Conservation (phyloP, 2,329 filamentous ascomycete genomes). For the Diplodia sapinea region DNA sequence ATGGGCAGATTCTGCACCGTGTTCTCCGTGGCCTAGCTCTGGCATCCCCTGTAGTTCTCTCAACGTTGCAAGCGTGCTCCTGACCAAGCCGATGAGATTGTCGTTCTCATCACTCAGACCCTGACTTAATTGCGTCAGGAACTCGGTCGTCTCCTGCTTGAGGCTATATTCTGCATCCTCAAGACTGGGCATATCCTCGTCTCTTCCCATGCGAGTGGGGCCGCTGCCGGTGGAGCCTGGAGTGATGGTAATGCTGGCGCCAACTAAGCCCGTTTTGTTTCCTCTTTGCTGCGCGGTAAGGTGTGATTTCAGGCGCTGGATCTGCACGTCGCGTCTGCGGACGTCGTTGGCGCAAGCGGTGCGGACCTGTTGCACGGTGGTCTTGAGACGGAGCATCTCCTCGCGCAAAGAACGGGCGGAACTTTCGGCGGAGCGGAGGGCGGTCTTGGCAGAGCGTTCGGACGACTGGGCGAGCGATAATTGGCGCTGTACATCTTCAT, state of each 20-base stretch:
- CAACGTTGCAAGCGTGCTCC: slow-evolving; percentile 72
- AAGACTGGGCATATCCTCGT: slow-evolving; percentile 57
- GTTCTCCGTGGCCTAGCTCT: slow-evolving; percentile 39
- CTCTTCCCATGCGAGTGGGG: slow-evolving; percentile 54
- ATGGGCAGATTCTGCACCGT: slow-evolving; percentile 35
- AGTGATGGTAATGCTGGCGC: slow-evolving; percentile 57
- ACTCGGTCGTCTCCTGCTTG: slow-evolving; percentile 86
- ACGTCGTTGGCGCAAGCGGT: slow-evolving; percentile 89
- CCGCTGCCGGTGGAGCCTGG: slow-evolving; percentile 42
- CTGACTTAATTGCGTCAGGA: slow-evolving; percentile 82
- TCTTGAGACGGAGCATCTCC: slow-evolving; percentile 79
- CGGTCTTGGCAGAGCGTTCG: slow-evolving; percentile 70
- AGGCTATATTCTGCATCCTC: slow-evolving; percentile 70
- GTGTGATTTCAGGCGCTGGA: slow-evolving; percentile 87
- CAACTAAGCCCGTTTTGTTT: slow-evolving; percentile 53
- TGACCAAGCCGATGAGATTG: slow-evolving; percentile 72
- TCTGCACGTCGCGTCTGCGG: slow-evolving; percentile 85
- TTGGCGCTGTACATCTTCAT: slow-evolving; percentile 62
- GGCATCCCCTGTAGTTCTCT: slow-evolving; percentile 66
- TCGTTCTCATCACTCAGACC: slow-evolving; percentile 93
- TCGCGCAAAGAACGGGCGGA: slow-evolving; percentile 80
- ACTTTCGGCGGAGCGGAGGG: slow-evolving; percentile 75
- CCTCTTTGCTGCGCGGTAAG: slow-evolving; percentile 68
- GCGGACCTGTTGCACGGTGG: slow-evolving; percentile 80
- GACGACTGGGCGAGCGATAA: slow-evolving; percentile 69